Evolutionary conservation across 1,284 basidiomycete species (phyloP), one percentile per base, ranked within the genome.

Genomic region (Spongiforma sp.): DNA sequence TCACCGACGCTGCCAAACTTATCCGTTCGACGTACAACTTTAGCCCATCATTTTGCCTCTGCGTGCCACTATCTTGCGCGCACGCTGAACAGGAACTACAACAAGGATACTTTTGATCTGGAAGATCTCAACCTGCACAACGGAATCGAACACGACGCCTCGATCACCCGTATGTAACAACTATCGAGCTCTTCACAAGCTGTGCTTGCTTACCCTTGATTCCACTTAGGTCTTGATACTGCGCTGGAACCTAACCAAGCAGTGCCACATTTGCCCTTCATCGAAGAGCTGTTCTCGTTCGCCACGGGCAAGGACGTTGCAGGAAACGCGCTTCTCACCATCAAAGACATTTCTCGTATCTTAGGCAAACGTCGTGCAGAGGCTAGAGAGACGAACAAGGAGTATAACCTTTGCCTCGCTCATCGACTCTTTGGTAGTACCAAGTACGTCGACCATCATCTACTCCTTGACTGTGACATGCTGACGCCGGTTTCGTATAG

Each of bases 141-240:
- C 67, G 87, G 87, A 14, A 93, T 93, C 63, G 91, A 93, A 69
- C 91, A 93, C 68, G 91, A 93, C 67, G 91, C 81, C 1, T 93
- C 90, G 4, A 78, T 93, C 32, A 84, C 84, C 43, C 84, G 91
- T 93, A 73, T 60, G 86, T 43, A 54, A 21, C 19, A 17, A 24
- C n/a, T n/a, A n/a, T n/a, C n/a, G n/a, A n/a, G n/a, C n/a, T n/a
- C n/a, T n/a, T n/a, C n/a, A n/a, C n/a, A n/a, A n/a, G n/a, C n/a
- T 32, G 21, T 26, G 46, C 30, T 39, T 15, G 56, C 14, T 24
- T 43, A 28, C 11, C 52, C 32, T 24, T 33, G 32, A 11, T 32
- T 17, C 53, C 21, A 54, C n/a, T 11, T 64, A 93, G 91, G 91
- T 24, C 78, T 87, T 59, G 91, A 93, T 69, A 71, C 75, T 10